Base-by-base conservation (phyloP, 2,329 filamentous ascomycete species). In the Shiraia bambusicola region DNA sequence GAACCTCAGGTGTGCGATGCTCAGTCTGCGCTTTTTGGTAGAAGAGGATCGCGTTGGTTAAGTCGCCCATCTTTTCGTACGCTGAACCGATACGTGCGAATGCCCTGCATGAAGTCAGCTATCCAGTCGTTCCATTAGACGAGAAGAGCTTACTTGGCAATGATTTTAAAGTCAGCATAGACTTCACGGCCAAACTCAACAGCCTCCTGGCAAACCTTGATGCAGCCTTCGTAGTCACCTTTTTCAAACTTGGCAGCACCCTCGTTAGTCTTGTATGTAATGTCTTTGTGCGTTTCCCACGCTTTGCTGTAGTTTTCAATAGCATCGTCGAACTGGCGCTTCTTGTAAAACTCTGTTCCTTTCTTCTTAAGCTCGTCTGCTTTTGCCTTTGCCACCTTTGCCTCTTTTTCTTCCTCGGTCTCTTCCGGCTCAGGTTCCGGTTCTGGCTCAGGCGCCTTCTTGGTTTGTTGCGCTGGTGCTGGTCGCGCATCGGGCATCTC, bases 271-370 rank as follows among this genome's bases (percentile, higher is more conserved):
- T 97, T 79, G 73, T 98, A 98, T 12, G 92, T 93, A 63, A 98
- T 95, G 63, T 98, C 93, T 78, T 96, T 93, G 81, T 88, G 79
- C 28, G 87, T 72, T 45, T 95, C 91, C 93, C 93, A 98, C 0
- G 93, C 93, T 70, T 95, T 94, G 67, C 71, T 81, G 77, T 98
- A 98, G 75, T 98, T 89, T 65, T 84, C 82, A 61, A 98, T 96
- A 36, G 93, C 93, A 64, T 87, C 83, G 61, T 97, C 93, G 56
- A 98, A 96, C 66, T 96, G 84, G 57, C 89, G 86, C 81, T 97
- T 97, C 84, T 98, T 98, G 80, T 98, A 98, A 69, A 86, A 85
- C 58, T 93, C 89, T 11, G 92, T 98, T 43, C 93, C 93, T 42
- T 94, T 77, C 22, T 85, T 87, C 82, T 98, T 98, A 73, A 96